A percentile compares a stretch with the other conserved stretches of the same genome.
Conservation (phyloP, 768 basidiomycete genomes). For the Agaricus subrufescens region DNA sequence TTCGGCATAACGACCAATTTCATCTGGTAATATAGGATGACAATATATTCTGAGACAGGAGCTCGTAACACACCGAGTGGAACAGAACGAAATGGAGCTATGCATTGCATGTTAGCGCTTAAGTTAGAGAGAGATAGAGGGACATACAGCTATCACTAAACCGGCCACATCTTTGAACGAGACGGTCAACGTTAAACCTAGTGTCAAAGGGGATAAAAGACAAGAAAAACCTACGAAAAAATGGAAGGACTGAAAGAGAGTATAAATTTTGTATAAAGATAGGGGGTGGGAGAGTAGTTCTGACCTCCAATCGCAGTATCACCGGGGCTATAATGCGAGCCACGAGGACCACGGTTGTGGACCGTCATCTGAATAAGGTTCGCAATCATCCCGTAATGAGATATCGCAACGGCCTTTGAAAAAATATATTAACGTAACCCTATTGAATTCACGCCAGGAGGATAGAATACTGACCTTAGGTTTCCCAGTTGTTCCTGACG, state of each 20-base stretch:
- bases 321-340: conserved; percentile 39
- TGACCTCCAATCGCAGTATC: conserved; percentile 40
- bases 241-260: conserved; percentile 23
- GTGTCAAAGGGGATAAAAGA: not conserved
- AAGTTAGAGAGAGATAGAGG: not conserved
- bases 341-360: conserved; percentile 31
- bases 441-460: not conserved
- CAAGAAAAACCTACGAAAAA: conserved; percentile 38
- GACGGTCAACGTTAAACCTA: not conserved
- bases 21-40: conserved; percentile 31
- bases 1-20: conserved; percentile 41
- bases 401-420: conserved; percentile 44
- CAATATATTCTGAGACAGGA: not conserved
- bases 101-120: no score
- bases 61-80: conserved; percentile 32
- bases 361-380: conserved; percentile 48
- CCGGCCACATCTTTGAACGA: conserved; percentile 31
- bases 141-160: conserved; percentile 46
- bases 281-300: conserved; percentile 1
- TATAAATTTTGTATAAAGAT: conserved; percentile 8
- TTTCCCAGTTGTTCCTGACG: conserved; percentile 64
- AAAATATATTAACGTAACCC: not conserved
- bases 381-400: conserved; percentile 51
- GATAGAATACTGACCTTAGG: conserved; percentile 42
- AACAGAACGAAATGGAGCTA: conserved; percentile 56